Evolutionary conservation across 129 eudicot species (phyloP), one percentile per base, ranked within the genome.

Genomic region (Ambrosia trifida): DNA sequence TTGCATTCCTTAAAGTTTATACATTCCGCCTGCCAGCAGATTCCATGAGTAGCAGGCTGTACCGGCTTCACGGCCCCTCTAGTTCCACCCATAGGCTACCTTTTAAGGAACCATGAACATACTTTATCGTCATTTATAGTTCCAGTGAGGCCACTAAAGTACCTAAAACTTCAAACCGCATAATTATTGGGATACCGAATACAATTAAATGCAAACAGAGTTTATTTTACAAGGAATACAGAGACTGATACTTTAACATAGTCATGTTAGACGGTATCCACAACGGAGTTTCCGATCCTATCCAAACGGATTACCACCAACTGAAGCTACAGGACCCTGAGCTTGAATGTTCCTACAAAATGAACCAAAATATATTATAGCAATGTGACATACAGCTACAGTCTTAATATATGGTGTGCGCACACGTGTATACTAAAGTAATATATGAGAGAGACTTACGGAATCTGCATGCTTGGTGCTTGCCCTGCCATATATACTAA

Each of bases 251-350:
- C 11, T 49, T 18, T 31, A 49, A 68, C 69, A 66, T 66, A 31
- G 62, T 32, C 56, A 66, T 43, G 41, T 66, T 41, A 47, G 52
- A 63, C 72, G 72, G 47, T 11, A 59, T 64, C 64, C 70, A 59
- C 68, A 40, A 50, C 51, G 16, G 64, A 69, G 74, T 78, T 2
- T 41, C 24, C 46, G 65, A 12, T 41, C 54, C 83, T 86, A 91
- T 8, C 88, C 97, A 81, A 91, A 91, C 1, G 97, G 97, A 78
- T 91, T 91, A 72, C 97, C 94, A 64, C 97, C 90, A 53, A 84
- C 45, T 31, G 95, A 81, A 59, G 90, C 95, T 66, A 85, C 90
- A 17, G 88, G 86, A 52, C 88, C 97, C 53, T 82, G 93, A 20
- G 89, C 67, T 63, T 79, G 84, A 79, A 86, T 79, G 54, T 80